Conservation (phyloP, 1,284 basidiomycete genomes). For the Cutaneotrichosporon cyanovorans region DNA sequence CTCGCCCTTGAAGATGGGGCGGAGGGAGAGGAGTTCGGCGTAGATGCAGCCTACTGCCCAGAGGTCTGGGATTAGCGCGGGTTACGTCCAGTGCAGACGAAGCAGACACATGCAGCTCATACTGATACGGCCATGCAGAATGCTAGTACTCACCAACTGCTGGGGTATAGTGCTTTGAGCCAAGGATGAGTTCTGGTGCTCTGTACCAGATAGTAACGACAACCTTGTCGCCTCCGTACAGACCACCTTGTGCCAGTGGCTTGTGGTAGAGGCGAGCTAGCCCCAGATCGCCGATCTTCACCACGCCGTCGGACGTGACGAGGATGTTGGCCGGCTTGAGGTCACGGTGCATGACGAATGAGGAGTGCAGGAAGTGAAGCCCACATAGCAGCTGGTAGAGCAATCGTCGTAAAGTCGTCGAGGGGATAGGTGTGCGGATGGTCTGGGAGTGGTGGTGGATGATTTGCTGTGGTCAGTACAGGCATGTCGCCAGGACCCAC, state of each 20-base stretch:
- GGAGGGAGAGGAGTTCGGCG: slow-evolving; percentile 83
- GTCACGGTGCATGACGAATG: slow-evolving; percentile 65
- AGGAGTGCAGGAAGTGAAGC: slow-evolving; percentile 86
- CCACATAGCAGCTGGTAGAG: slow-evolving; percentile 95
- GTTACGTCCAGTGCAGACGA: no score
- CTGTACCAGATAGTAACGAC: slow-evolving; percentile 99
- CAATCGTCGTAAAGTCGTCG: slow-evolving; percentile 79
- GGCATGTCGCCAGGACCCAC: slow-evolving; percentile 48
- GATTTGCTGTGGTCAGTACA: slow-evolving; percentile 62
- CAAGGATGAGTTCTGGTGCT: slow-evolving; percentile 87
- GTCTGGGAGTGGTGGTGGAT: slow-evolving; percentile 95
- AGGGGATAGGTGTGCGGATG: slow-evolving; percentile 62
- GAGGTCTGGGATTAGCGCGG: slow-evolving; percentile 52
- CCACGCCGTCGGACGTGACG: slow-evolving; percentile 76
- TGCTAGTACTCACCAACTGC: slow-evolving; percentile 66
- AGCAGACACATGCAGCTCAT: no score
- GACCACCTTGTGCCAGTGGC: slow-evolving; percentile 35
- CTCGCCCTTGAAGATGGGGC: slow-evolving; percentile 98
- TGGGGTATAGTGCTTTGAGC: slow-evolving; percentile 93
- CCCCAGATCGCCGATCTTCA: slow-evolving; percentile 97
- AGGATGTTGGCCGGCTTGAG: slow-evolving; percentile 99
- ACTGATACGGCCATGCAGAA: no score
- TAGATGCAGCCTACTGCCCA: slow-evolving; percentile 98
- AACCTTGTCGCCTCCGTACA: slow-evolving; percentile 85
- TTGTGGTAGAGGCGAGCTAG: slow-evolving; percentile 66